phyloP scores from a whole-genome alignment of 257 asterid genomes.

The Jacaranda copaia region DNA sequence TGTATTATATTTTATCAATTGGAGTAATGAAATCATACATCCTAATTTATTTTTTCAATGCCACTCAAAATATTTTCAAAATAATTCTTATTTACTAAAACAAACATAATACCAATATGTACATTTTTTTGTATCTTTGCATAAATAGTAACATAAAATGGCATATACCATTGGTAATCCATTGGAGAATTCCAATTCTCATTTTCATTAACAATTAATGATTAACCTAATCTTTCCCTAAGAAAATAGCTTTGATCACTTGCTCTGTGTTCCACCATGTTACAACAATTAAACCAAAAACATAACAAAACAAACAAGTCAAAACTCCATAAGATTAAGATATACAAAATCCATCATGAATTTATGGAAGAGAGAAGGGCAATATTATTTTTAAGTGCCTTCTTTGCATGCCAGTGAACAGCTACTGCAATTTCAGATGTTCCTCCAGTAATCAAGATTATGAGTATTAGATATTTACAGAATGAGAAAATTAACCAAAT shows the following conservation, averaged over 20 bases:
- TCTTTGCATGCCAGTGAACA: constrained; percentile 90
- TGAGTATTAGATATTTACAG: neutral
- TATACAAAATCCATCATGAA: constrained; percentile 31
- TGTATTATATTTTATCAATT: too few relatives aligned
- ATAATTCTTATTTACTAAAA: too few relatives aligned
- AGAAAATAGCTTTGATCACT: constrained; percentile 11
- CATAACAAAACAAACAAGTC: constrained; percentile 22
- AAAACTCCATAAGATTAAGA: constrained; percentile 39
- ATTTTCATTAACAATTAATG: neutral
- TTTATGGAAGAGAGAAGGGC: constrained; percentile 38
- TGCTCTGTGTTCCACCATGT: constrained; percentile 25
- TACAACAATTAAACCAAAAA: constrained; percentile 29
- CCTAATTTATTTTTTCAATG: too few relatives aligned
- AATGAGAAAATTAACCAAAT: neutral
- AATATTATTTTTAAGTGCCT: constrained; percentile 52
- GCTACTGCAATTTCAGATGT: constrained; percentile 89
- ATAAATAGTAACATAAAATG: too few relatives aligned
- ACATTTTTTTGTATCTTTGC: too few relatives aligned
- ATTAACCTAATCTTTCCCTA: neutral
- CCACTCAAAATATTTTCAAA: too few relatives aligned
- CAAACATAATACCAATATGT: too few relatives aligned
- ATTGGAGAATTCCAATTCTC: too few relatives aligned
- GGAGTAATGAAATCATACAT: too few relatives aligned
- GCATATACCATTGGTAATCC: too few relatives aligned
- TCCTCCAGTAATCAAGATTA: constrained; percentile 59